phyloP scores from a whole-genome alignment of 805 yeast genomes.

The Wickerhamomyces chaumierensis region DNA sequence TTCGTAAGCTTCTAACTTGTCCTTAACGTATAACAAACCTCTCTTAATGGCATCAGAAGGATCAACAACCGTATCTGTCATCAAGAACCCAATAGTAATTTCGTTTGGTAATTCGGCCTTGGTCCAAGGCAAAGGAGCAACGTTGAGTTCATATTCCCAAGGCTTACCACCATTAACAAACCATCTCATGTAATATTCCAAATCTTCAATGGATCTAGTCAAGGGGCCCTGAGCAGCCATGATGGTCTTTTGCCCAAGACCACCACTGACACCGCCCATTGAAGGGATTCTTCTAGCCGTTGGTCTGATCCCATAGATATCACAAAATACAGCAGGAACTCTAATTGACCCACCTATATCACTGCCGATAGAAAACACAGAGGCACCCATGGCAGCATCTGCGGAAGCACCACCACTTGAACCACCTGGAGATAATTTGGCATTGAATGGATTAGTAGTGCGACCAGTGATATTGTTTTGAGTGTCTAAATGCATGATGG shows the following conservation, averaged over 20 bases:
- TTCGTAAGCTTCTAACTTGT: constrained; percentile 26
- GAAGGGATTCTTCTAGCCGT: constrained; percentile 36
- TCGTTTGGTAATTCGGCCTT: constrained; percentile 24
- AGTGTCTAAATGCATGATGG: constrained; percentile 61
- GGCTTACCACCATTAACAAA: constrained; percentile 47
- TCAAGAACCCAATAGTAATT: constrained; percentile 48
- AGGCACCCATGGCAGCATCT: constrained; percentile 42
- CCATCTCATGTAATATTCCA: constrained; percentile 55
- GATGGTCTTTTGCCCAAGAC: constrained; percentile 39
- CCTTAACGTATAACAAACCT: constrained; percentile 39
- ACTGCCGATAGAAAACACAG: constrained; percentile 54
- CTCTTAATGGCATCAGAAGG: constrained; percentile 56
- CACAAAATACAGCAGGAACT: constrained; percentile 56
- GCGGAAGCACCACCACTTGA: constrained; percentile 70
- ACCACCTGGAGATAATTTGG: constrained; percentile 53
- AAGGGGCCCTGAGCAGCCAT: constrained; percentile 63
- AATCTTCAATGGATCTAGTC: constrained; percentile 51
- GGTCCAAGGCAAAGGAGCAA: constrained; percentile 28
- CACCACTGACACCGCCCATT: constrained; percentile 17
- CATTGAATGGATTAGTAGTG: constrained; percentile 48
- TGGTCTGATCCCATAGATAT: constrained; percentile 51
- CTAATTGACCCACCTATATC: constrained; percentile 68
- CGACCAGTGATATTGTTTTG: constrained; percentile 48
- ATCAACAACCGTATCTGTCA: constrained; percentile 54
- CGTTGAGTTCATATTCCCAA: constrained; percentile 37